These are phyloP conservation scores for Fusarium nematophilum DNA, from an alignment of 2,329 filamentous ascomycete genomes.

Conservation along the genomic window DNA sequence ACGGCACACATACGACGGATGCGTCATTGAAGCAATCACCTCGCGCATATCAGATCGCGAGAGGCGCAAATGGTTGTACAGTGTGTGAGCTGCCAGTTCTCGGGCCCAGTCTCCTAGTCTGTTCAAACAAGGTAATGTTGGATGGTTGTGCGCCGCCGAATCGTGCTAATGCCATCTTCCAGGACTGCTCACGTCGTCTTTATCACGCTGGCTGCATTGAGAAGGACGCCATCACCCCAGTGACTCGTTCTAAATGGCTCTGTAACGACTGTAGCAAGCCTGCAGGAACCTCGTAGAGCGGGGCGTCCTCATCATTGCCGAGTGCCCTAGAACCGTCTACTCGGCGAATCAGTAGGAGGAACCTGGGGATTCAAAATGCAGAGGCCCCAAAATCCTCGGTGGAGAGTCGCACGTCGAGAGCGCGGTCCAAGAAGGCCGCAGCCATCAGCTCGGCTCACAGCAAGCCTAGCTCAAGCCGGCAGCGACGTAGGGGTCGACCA, in stretches of 20 bases:
- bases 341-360: background rate
- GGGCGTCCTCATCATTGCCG: conserved; percentile 29
- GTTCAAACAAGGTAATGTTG: conserved; percentile 60
- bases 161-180: conserved; percentile 24
- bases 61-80: conserved; percentile 58
- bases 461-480: conserved; percentile 1
- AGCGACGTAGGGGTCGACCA: conserved; percentile 6
- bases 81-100: conserved; percentile 61
- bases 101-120: conserved; percentile 61
- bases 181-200: conserved; percentile 58
- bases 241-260: conserved; percentile 53
- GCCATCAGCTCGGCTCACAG: background rate
- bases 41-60: conserved; percentile 52
- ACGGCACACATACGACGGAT: conserved; percentile 24
- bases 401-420: conserved; percentile 9
- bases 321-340: conserved; percentile 1
- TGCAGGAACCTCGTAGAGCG: conserved; percentile 42
- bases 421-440: conserved; percentile 1
- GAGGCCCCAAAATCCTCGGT: conserved; percentile 8
- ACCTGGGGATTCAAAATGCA: conserved; percentile 2
- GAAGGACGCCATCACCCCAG: conserved; percentile 49
- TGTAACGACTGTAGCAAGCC: conserved; percentile 56
- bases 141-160: background rate
- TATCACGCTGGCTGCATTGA: conserved; percentile 63
- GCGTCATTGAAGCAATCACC: conserved; percentile 43